Evolutionary conservation across 768 basidiomycete species (phyloP), one percentile per base, ranked within the genome.

Genomic region (Suillus sp.): DNA sequence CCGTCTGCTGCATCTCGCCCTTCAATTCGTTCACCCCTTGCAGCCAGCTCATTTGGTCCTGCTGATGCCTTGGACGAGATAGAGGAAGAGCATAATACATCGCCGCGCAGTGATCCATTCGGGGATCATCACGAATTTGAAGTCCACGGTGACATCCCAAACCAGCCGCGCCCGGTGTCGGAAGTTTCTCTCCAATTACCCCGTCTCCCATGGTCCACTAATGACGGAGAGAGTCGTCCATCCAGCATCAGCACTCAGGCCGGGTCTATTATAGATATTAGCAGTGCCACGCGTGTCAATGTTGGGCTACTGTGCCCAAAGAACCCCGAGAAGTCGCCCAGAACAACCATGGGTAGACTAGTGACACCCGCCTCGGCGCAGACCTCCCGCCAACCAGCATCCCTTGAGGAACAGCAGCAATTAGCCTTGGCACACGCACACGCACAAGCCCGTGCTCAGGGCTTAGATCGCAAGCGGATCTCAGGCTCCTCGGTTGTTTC

Each of bases 21-120:
- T 1, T 67, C 82, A 1, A 71, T 80, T 22, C 83, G 84, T 38
- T 92, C 91, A 0, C 91, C 91, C 13, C 78, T 93, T 54, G 89
- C 91, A 14, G 78, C 83, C 3, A 83, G 83, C 13, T 89, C 90
- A 6, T 92, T 92, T 72, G 89, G 87, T 20, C 90, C 90, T 1
- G 78, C 80, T 40, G 91, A 92, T 69, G 72, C 89, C 30, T 73
- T 85, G 18, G 78, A 74, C 9, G 89, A 91, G 72, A 75, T 67
- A 4, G 72, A 77, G 0, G 73, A 71, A 69, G 73, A 74, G 16
- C 75, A 73, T 14, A 72, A 72, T 8, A 32, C 66, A 20, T 62
- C 74, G 6, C 5, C 40, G 59, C 72, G 69, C 66, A 63, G 56
- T 20, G 76, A 92, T 77, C 91, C 91, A 5, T 92, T 92, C 72